Conservation (phyloP, 2,329 filamentous ascomycete species). For the Alternaria sp. region DNA sequence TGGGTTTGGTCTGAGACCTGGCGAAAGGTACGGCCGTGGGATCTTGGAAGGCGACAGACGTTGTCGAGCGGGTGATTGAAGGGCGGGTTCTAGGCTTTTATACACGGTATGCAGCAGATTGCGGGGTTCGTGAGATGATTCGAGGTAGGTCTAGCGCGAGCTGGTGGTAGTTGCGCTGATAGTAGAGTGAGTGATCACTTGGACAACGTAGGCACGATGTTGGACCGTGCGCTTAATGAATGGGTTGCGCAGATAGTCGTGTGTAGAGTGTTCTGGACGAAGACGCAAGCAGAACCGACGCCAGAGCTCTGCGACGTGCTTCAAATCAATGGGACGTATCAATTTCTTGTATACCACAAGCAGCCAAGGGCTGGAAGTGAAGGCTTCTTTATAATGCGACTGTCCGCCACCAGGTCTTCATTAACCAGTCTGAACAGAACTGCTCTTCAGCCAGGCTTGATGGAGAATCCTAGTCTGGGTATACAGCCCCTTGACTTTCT, state of each 20-base stretch:
- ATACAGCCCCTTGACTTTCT: not conserved
- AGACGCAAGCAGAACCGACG: not conserved
- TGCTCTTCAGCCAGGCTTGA: not conserved
- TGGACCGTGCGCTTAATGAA: constrained; percentile 10
- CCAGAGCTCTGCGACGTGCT: constrained; percentile 14
- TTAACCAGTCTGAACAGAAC: not conserved
- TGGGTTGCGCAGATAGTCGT: not conserved
- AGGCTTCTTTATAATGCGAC: constrained; percentile 2
- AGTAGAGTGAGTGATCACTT: constrained; percentile 11
- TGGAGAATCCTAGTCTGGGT: not conserved
- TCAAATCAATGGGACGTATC: constrained; percentile 32
- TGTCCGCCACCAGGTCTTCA: not conserved
- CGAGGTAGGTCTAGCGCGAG: constrained; percentile 4
- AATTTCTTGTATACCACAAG: not conserved
- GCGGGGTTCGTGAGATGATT: constrained; percentile 5
- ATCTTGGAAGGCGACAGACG: not conserved
- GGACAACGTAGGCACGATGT: constrained; percentile 8
- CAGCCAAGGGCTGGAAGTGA: not conserved
- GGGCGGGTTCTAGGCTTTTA: constrained; percentile 1
- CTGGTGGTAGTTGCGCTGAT: constrained; percentile 10
- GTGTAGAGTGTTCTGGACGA: constrained; percentile 2
- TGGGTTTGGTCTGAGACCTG: not conserved
- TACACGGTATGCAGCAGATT: not conserved
- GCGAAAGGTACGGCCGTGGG: not conserved
- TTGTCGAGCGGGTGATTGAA: not conserved